Conservation (phyloP, 2,329 filamentous ascomycete species). For the Leptographium flavum region DNA sequence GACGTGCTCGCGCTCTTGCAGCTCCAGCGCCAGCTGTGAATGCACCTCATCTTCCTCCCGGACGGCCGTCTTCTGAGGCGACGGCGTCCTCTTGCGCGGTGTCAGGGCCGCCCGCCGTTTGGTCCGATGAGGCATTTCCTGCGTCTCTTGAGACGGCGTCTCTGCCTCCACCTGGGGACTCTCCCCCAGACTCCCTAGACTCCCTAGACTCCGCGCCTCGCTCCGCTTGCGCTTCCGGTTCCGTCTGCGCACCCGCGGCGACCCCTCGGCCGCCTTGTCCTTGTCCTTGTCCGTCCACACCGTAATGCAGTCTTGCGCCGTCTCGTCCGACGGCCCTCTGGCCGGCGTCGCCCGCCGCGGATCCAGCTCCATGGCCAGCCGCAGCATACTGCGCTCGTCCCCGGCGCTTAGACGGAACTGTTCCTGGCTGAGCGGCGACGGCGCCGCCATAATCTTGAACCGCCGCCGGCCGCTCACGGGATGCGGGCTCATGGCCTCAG, state of each 20-base stretch:
- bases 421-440: slow-evolving; percentile 5
- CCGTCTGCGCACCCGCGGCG: neutral
- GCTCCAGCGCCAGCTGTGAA: slow-evolving; percentile 14
- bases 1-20: slow-evolving; percentile 11
- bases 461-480: neutral
- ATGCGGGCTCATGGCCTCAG: neutral
- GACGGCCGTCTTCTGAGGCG: neutral
- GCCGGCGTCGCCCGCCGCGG: too few relatives aligned
- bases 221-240: slow-evolving; percentile 7
- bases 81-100: neutral
- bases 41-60: slow-evolving; percentile 14
- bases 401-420: slow-evolving; percentile 26
- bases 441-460: neutral
- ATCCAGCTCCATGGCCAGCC: slow-evolving; percentile 36
- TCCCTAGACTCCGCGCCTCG: neutral
- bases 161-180: too few relatives aligned
- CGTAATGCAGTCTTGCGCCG: slow-evolving; percentile 18
- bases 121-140: too few relatives aligned
- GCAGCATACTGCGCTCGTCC: slow-evolving; percentile 32
- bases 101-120: too few relatives aligned
- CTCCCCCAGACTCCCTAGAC: too few relatives aligned
- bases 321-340: slow-evolving; percentile 9
- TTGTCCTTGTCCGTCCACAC: slow-evolving; percentile 11
- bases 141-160: too few relatives aligned
- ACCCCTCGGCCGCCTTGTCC: slow-evolving; percentile 5